Evolutionary conservation across 2,329 filamentous ascomycete genomes (phyloP).

Genomic region (Parastagonospora nodorum): DNA sequence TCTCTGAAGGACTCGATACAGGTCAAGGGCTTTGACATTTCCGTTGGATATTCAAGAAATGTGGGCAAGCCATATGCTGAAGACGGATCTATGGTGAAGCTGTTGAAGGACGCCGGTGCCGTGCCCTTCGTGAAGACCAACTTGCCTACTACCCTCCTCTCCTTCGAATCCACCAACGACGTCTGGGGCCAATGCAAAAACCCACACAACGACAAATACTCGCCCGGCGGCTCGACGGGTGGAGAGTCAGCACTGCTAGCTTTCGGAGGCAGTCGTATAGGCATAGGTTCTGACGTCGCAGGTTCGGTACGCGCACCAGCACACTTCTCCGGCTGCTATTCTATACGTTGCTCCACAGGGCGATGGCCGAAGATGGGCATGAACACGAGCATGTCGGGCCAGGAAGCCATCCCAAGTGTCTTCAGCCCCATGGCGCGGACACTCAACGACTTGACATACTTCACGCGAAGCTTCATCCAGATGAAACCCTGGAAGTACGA

Average conservation of each 20-base stretch:
- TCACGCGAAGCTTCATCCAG: conserved; percentile 74
- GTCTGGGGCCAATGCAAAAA: conserved; percentile 85
- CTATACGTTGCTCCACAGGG: conserved; percentile 83
- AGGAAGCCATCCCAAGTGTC: conserved; percentile 86
- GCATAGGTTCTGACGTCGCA: conserved; percentile 88
- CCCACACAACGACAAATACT: conserved; percentile 82
- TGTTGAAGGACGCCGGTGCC: conserved; percentile 86
- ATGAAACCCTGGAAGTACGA: conserved; percentile 93
- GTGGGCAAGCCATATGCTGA: conserved; percentile 67
- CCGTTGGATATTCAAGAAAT: conserved; percentile 78
- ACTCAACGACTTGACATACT: conserved; percentile 80
- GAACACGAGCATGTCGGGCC: conserved; percentile 86
- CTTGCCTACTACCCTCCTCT: conserved; percentile 81
- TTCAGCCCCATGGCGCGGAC: conserved; percentile 94
- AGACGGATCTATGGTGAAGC: conserved; percentile 74
- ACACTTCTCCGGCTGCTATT: conserved; percentile 89
- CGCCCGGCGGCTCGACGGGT: conserved; percentile 85
- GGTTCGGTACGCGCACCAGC: conserved; percentile 86
- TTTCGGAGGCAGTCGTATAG: conserved; percentile 79
- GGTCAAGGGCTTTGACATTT: conserved; percentile 81
- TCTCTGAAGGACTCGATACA: conserved; percentile 79
- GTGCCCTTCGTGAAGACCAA: conserved; percentile 95
- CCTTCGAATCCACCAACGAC: conserved; percentile 79
- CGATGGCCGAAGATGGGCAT: conserved; percentile 87
- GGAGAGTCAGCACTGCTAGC: conserved; percentile 84